Percentiles rank a stretch among this genome's conserved stretches.
These are phyloP conservation scores for Rhinocladiella mackenziei DNA, from an alignment of 2,329 filamentous ascomycete species.

Conservation along the genomic window DNA sequence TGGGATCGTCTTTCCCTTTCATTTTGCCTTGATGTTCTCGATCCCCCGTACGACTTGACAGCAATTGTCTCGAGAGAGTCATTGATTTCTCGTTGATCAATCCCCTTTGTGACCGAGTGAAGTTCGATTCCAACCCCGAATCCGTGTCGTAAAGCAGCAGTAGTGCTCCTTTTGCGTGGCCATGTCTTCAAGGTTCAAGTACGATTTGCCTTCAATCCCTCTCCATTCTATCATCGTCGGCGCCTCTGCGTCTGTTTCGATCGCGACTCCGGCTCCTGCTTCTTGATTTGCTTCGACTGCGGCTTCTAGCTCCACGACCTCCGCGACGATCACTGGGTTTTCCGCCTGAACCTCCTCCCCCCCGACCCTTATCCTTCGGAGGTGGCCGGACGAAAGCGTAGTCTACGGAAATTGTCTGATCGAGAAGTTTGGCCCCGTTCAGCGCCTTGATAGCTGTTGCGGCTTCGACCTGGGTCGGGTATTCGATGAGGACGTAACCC, in stretches of 20 bases:
- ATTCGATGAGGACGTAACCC: conserved; percentile 66
- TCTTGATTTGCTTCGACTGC: conserved; percentile 43
- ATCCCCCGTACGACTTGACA: too few species aligned
- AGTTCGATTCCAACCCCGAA: too few species aligned
- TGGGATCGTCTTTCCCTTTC: too few species aligned
- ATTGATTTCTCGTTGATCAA: too few species aligned
- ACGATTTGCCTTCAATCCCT: conserved; percentile 20
- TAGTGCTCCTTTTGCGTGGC: too few species aligned
- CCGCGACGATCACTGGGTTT: conserved; percentile 19
- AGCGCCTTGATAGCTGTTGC: conserved; percentile 59
- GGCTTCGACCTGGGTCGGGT: conserved; percentile 61
- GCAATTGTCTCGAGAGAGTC: too few species aligned
- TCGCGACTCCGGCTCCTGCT: conserved; percentile 29
- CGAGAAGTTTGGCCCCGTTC: conserved; percentile 58
- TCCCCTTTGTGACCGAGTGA: too few species aligned
- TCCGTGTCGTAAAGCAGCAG: too few species aligned
- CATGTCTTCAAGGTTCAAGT: too few species aligned
- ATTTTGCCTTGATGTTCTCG: too few species aligned
- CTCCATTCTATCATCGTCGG: conserved; percentile 25
- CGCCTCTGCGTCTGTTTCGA: conserved; percentile 8
- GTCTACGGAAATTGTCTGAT: conserved; percentile 62
- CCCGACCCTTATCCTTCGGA: conserved; percentile 47
- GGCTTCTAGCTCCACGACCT: conserved; percentile 44
- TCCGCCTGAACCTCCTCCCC: conserved; percentile 26
- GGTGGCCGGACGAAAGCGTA: conserved; percentile 63